These are phyloP conservation scores for Curvularia lunata DNA, from an alignment of 2,329 filamentous ascomycete genomes.

Conservation along the genomic window DNA sequence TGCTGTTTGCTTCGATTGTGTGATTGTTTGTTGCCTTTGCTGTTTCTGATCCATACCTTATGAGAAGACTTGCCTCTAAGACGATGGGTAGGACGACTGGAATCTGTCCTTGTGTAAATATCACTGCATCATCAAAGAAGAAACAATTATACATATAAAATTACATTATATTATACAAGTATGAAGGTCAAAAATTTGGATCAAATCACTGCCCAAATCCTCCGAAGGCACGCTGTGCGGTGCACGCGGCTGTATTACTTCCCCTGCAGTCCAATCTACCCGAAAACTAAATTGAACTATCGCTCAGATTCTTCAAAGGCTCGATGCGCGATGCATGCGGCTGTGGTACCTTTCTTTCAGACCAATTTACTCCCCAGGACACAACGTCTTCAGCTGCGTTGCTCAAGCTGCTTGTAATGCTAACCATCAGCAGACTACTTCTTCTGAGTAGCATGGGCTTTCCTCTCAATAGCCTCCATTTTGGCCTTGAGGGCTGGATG, in stretches of 20 bases:
- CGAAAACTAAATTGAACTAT: neutral
- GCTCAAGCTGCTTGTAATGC: neutral
- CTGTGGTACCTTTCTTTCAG: neutral
- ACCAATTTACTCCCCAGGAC: neutral
- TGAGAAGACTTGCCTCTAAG: too few species aligned
- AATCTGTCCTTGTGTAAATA: too few species aligned
- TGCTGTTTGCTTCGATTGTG: neutral
- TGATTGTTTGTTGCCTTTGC: neutral
- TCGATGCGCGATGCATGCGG: neutral
- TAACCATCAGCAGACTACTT: neutral
- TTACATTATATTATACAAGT: too few species aligned
- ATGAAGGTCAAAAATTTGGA: too few species aligned
- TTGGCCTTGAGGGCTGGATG: constrained; percentile 13
- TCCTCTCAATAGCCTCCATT: constrained; percentile 20
- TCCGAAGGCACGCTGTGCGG: neutral
- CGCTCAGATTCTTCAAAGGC: neutral
- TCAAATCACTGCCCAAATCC: neutral
- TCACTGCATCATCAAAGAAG: too few species aligned
- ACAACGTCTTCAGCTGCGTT: neutral
- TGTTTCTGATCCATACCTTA: neutral
- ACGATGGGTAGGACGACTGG: too few species aligned
- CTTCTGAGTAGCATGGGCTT: neutral
- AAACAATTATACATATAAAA: too few species aligned
- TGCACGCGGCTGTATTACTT: neutral
- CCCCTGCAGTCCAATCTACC: neutral